Evolutionary conservation across 139 green algal genomes (phyloP), one percentile per base, ranked within the genome.

Genomic region (Closterium sp.): DNA sequence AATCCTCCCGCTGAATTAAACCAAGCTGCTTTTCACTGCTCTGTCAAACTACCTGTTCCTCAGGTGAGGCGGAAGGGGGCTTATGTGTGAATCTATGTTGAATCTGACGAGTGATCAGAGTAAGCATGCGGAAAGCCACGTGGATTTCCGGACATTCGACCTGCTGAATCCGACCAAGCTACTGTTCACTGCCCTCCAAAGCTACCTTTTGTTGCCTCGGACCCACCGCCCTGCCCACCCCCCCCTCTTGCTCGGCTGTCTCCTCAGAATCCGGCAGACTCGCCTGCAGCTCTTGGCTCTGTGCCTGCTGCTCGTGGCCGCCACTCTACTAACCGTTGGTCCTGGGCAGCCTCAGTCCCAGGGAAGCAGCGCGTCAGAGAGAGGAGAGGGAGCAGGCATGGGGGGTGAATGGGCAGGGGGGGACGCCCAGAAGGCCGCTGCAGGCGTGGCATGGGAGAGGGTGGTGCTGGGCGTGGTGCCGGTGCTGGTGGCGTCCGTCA

Each of bases 141-240:
- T 95, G 35, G 91, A 94, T 88, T 76, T 23, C 19, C 43, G 93
- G 83, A 92, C 91, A 0, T 93, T 93, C 93, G 93, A 91, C 87
- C 91, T 94, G 85, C 89, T 95, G 31, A 95, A 95, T 66, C 93
- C 94, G 35, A 94, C 88, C 16, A 95, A 95, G 85, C 76, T 95
- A 19, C 38, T 95, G 2, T 93, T 84, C 23, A 93, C 93, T 21
- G 93, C 91, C 84, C 31, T 95, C 66, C 94, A 90, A 84, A 84
- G 89, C 23, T 94, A 89, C 76, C 4, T 76, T 1, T 28, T 76
- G n/a, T n/a, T n/a, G n/a, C n/a, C n/a, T n/a, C n/a, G n/a, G n/a
- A 66, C 6, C 43, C 1, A 4, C 21, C 5, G 3, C 21, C 84
- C 5, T 35, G 21, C 7, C 38, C 87, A 81, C 16, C 30, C 87